Evolutionary conservation across 805 yeast genomes (phyloP).

Genomic region (Myxozyma sirexii): DNA sequence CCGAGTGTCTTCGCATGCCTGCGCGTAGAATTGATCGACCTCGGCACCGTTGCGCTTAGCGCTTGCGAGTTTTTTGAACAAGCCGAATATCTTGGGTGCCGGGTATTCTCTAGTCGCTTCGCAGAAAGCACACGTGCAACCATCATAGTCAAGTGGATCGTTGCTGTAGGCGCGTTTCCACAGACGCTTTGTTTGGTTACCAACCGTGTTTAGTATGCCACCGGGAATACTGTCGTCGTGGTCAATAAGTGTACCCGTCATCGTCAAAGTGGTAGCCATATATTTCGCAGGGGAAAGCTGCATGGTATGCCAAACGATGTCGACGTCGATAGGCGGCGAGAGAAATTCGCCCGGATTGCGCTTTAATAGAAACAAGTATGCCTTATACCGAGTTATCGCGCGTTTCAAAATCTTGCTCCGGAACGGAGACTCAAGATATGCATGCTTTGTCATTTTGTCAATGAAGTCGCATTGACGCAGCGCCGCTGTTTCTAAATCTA

Average conservation of each 20-base stretch:
- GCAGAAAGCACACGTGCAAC: conserved; percentile 18
- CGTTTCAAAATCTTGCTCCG: conserved; percentile 14
- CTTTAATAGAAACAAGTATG: conserved; percentile 19
- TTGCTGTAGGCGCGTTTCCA: not conserved
- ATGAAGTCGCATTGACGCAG: conserved; percentile 29
- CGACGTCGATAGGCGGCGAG: conserved; percentile 34
- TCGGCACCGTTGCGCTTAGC: not conserved
- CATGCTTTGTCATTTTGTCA: conserved; percentile 30
- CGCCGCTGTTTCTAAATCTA: conserved; percentile 32
- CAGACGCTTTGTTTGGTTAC: not conserved
- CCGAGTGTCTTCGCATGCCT: not conserved
- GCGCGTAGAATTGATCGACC: conserved; percentile 9
- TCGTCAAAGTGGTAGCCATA: not conserved
- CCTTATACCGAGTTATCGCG: conserved; percentile 10
- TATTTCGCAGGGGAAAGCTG: conserved; percentile 25
- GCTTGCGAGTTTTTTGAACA: not conserved
- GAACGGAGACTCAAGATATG: conserved; percentile 32
- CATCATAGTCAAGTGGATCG: conserved; percentile 9
- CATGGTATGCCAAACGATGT: conserved; percentile 36
- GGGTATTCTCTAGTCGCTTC: conserved; percentile 9
- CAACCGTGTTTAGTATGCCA: not conserved
- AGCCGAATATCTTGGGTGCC: not conserved
- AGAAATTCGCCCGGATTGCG: conserved; percentile 1
- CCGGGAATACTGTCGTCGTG: conserved; percentile 5
- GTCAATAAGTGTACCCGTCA: conserved; percentile 12